Percentiles rank a stretch among this genome's conserved stretches.
Evolutionary conservation across 257 asterid genomes (phyloP).

Genomic region (Fraxinus excelsior): DNA sequence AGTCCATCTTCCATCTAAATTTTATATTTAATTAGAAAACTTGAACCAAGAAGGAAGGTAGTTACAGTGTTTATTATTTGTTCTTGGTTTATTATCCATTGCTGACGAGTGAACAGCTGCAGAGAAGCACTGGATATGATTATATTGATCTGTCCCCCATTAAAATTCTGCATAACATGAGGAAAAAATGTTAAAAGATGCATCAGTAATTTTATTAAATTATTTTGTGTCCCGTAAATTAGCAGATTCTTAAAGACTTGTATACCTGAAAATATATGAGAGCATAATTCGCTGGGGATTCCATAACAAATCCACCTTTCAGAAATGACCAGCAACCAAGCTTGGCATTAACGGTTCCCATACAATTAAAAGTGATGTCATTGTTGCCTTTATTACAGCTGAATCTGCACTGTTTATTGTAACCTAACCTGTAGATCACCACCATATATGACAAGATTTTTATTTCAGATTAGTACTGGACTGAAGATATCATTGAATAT

Average conservation of each 20-base stretch:
- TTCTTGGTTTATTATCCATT: constrained; percentile 49
- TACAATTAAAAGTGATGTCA: constrained; percentile 34
- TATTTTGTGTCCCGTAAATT: neutral
- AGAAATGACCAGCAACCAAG: constrained; percentile 69
- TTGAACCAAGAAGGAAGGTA: neutral
- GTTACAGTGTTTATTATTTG: constrained; percentile 36
- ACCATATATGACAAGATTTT: neutral
- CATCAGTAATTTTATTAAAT: neutral
- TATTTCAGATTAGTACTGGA: neutral
- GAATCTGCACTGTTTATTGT: constrained; percentile 44
- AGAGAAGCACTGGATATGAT: constrained; percentile 47
- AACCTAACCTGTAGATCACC: constrained; percentile 50
- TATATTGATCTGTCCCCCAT: constrained; percentile 27
- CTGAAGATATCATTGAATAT: neutral
- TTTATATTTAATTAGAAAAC: neutral
- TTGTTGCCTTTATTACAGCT: constrained; percentile 34
- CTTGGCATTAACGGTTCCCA: constrained; percentile 52
- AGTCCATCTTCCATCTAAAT: neutral
- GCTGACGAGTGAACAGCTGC: constrained; percentile 52
- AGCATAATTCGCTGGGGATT: constrained; percentile 35
- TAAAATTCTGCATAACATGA: constrained; percentile 36
- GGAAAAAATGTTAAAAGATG: too few relatives aligned
- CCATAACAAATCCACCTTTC: constrained; percentile 58
- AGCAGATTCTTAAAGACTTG: neutral
- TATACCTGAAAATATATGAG: constrained; percentile 43